These are phyloP conservation scores for Spatholobus suberectus DNA, from an alignment of 306 rosid genomes.

Conservation along the genomic window DNA sequence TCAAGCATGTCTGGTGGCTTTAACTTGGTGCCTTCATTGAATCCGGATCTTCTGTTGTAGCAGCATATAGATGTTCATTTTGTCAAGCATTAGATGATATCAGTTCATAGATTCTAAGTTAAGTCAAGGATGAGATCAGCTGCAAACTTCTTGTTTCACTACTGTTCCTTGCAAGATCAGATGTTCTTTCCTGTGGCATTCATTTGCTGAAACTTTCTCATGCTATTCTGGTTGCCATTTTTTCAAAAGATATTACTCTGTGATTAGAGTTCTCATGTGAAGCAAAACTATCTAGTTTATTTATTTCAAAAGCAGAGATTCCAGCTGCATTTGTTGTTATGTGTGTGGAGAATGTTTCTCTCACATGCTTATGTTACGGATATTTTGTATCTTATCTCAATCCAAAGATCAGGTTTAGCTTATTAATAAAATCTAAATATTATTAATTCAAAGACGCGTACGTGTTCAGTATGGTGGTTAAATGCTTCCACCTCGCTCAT, in stretches of 20 bases:
- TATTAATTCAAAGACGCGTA: neutral
- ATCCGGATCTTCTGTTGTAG: conserved; percentile 48
- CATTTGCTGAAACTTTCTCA: neutral
- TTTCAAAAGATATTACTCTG: neutral
- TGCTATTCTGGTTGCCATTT: neutral
- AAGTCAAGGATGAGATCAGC: conserved; percentile 25
- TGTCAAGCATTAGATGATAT: conserved; percentile 40
- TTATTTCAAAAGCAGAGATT: neutral
- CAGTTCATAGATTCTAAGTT: conserved; percentile 14
- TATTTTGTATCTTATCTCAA: neutral
- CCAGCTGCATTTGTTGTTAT: conserved; percentile 6
- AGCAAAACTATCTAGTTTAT: conserved; percentile 13
- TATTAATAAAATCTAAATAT: neutral
- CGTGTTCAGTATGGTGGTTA: neutral
- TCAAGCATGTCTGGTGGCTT: conserved; percentile 57
- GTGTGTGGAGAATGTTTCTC: neutral
- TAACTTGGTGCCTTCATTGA: conserved; percentile 44
- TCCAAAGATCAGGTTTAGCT: neutral
- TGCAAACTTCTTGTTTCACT: conserved; percentile 8
- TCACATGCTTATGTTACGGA: neutral
- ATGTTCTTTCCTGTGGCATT: conserved; percentile 19
- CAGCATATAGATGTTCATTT: conserved; percentile 50
- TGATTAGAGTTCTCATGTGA: neutral
- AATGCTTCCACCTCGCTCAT: neutral
- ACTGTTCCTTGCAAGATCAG: conserved; percentile 11